phyloP scores from a whole-genome alignment of 2,329 filamentous ascomycete genomes.

The Mycosphaerella sp. region DNA sequence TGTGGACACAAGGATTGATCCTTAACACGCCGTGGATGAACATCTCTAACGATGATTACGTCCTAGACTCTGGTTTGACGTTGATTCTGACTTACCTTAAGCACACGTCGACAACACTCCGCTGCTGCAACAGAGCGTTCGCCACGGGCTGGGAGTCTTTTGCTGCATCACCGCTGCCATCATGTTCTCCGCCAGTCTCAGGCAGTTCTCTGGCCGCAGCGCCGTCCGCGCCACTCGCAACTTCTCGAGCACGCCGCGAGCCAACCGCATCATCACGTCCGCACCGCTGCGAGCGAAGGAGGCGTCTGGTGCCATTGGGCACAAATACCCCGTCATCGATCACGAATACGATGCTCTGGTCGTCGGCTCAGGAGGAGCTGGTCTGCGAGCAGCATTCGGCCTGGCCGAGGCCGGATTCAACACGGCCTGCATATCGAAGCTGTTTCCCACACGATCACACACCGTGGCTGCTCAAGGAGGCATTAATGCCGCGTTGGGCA shows the following conservation, averaged over 20 bases:
- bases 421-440: conserved; percentile 78
- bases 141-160: not conserved
- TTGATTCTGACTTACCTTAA: not conserved
- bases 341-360: conserved; percentile 99
- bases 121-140: not conserved
- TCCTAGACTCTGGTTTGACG: not conserved
- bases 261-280: conserved; percentile 71
- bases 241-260: conserved; percentile 82
- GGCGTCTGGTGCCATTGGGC: conserved; percentile 76
- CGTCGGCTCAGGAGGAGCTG: conserved; percentile 75
- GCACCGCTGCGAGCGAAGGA: conserved; percentile 89
- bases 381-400: conserved; percentile 76
- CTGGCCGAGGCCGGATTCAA: conserved; percentile 85
- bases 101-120: not conserved
- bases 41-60: not conserved
- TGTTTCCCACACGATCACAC: conserved; percentile 79
- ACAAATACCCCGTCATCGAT: conserved; percentile 95
- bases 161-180: conserved; percentile 7
- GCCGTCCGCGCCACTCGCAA: conserved; percentile 44
- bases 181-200: conserved; percentile 36
- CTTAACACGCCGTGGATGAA: too few species aligned
- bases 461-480: conserved; percentile 72
- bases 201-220: conserved; percentile 31
- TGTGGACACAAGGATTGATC: too few species aligned
- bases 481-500: conserved; percentile 82